Percentiles rank a stretch among this genome's conserved stretches.
Conservation (phyloP, 176 grass and related monocot species). For the Oryza meridionalis region DNA sequence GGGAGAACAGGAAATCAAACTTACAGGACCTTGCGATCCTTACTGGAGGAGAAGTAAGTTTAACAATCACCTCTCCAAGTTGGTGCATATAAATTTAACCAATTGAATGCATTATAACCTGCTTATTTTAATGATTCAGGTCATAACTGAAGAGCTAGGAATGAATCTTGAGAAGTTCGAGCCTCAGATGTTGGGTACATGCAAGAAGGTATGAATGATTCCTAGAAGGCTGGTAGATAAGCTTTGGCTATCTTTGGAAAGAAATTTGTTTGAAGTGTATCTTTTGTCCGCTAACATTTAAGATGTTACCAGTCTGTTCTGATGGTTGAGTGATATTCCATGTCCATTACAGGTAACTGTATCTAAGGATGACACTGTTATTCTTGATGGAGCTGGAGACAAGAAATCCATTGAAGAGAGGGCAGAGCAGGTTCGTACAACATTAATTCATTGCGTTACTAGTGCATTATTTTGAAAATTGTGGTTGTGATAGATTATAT, state of each 20-base stretch:
- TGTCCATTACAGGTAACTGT: constrained; percentile 72
- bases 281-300: background rate
- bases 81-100: background rate
- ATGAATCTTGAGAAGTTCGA: constrained; percentile 97
- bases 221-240: background rate
- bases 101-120: background rate
- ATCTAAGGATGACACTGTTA: constrained; percentile 97
- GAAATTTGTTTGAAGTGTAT: background rate
- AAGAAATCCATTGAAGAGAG: constrained; percentile 91
- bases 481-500: constrained; percentile 22
- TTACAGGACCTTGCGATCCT: constrained; percentile 94
- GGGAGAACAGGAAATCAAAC: constrained; percentile 92
- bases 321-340: background rate
- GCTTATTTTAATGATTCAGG: constrained; percentile 48
- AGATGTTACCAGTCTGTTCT: background rate
- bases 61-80: too few species aligned
- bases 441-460: background rate
- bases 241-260: constrained; percentile 9
- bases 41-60: constrained; percentile 83
- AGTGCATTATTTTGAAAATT: background rate
- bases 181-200: constrained; percentile 73
- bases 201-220: constrained; percentile 65
- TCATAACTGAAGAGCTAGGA: constrained; percentile 95
- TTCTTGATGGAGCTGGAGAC: constrained; percentile 93
- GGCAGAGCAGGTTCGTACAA: constrained; percentile 68